Evolutionary conservation across 768 basidiomycete species (phyloP).

Genomic region (Rhizopogon roseolus): DNA sequence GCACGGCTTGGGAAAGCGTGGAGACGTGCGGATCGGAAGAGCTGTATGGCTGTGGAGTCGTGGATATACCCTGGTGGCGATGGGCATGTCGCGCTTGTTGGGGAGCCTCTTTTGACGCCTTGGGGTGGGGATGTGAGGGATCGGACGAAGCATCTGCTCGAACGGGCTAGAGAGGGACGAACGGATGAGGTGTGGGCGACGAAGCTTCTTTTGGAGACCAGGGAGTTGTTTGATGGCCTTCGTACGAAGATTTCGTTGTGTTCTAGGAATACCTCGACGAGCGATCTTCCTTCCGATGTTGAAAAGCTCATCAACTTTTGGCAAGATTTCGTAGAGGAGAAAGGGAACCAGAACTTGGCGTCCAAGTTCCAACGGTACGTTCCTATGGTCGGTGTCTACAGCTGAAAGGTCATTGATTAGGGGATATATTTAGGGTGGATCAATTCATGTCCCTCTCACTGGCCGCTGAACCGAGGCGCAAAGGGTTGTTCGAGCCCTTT

Average conservation of each 20-base stretch:
- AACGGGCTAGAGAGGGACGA: slow-evolving; percentile 38
- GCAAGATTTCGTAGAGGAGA: slow-evolving; percentile 40
- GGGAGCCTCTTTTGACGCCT: slow-evolving; percentile 48
- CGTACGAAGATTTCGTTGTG: slow-evolving; percentile 48
- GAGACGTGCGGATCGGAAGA: slow-evolving; percentile 64
- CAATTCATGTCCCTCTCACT: slow-evolving; percentile 78
- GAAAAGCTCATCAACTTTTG: slow-evolving; percentile 52
- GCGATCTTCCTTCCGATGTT: slow-evolving; percentile 39
- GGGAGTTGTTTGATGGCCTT: slow-evolving; percentile 47
- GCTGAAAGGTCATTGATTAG: background rate
- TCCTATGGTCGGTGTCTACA: background rate
- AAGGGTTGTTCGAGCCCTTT: slow-evolving; percentile 70
- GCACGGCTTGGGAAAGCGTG: slow-evolving; percentile 77
- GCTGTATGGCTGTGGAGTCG: slow-evolving; percentile 53
- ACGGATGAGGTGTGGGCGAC: slow-evolving; percentile 42
- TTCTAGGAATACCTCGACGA: slow-evolving; percentile 33
- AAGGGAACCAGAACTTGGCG: slow-evolving; percentile 36
- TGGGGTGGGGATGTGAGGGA: slow-evolving; percentile 65
- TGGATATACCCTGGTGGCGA: slow-evolving; percentile 54
- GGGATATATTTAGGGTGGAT: slow-evolving; percentile 43
- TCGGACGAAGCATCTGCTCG: slow-evolving; percentile 42
- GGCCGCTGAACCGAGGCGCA: slow-evolving; percentile 69
- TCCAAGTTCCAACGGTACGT: slow-evolving; percentile 62
- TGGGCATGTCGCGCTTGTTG: slow-evolving; percentile 21
- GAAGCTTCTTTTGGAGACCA: slow-evolving; percentile 35